Conservation (phyloP, 208 protist species). For the Trypanosoma mega region DNA sequence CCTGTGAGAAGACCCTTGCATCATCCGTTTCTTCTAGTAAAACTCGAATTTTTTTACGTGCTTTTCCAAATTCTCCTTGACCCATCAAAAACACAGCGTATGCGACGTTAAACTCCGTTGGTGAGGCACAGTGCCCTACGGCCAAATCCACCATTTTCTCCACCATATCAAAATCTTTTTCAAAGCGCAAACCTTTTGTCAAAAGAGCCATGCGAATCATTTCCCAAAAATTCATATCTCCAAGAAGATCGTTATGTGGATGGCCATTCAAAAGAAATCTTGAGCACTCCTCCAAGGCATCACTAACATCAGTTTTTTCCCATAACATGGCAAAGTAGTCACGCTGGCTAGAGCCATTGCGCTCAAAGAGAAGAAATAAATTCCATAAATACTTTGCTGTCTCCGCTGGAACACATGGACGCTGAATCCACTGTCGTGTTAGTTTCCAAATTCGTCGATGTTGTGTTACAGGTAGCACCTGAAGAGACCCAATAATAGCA, state of each 20-base stretch:
- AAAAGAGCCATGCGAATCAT: slow-evolving; percentile 53
- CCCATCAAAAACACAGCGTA: slow-evolving; percentile 67
- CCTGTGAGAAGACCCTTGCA: slow-evolving; percentile 36
- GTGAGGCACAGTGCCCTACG: slow-evolving; percentile 44
- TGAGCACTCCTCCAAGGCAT: slow-evolving; percentile 59
- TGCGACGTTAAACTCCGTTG: slow-evolving; percentile 41
- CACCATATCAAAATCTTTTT: slow-evolving; percentile 33
- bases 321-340: slow-evolving; percentile 69
- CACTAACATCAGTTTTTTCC: slow-evolving; percentile 39
- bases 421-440: slow-evolving; percentile 45
- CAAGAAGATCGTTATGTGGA: slow-evolving; percentile 27
- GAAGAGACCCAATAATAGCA: slow-evolving; percentile 42
- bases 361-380: slow-evolving; percentile 57
- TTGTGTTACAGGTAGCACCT: slow-evolving; percentile 69
- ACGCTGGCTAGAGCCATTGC: slow-evolving; percentile 36
- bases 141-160: slow-evolving; percentile 47
- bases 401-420: slow-evolving; percentile 37
- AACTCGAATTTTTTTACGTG: slow-evolving; percentile 36
- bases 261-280: slow-evolving; percentile 20
- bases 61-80: slow-evolving; percentile 56
- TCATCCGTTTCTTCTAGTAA: slow-evolving; percentile 55
- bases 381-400: slow-evolving; percentile 63
- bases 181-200: slow-evolving; percentile 44
- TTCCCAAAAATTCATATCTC: slow-evolving; percentile 68
- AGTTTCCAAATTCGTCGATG: slow-evolving; percentile 75